A percentile compares a stretch with the other conserved stretches of the same genome.
These are phyloP conservation scores for Aspergillus felis DNA, from an alignment of 2,329 filamentous ascomycete species.

Conservation along the genomic window DNA sequence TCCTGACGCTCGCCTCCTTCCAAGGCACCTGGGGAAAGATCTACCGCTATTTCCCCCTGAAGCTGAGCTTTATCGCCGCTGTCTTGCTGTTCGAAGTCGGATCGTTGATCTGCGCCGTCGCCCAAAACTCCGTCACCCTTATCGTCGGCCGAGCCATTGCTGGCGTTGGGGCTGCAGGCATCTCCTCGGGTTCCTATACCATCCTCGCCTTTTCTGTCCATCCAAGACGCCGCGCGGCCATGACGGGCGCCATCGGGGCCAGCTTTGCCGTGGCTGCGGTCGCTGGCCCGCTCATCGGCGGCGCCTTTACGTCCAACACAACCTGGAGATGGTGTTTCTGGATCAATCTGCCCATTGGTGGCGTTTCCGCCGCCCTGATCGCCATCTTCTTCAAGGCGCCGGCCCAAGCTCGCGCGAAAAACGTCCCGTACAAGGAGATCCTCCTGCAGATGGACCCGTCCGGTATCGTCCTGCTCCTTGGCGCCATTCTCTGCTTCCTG, in stretches of 20 bases:
- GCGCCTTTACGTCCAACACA: constrained; percentile 43
- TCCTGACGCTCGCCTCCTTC: constrained; percentile 31
- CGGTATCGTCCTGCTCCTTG: constrained; percentile 41
- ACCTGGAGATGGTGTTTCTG: constrained; percentile 46
- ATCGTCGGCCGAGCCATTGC: constrained; percentile 40
- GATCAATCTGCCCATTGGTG: constrained; percentile 25
- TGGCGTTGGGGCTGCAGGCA: constrained; percentile 34
- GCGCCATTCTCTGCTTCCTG: constrained; percentile 38
- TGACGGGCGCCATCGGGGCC: constrained; percentile 46
- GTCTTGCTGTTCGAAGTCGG: constrained; percentile 44
- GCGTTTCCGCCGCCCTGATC: constrained; percentile 17
- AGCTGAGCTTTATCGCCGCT: constrained; percentile 30
- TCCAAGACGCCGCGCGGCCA: neutral
- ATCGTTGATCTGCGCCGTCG: constrained; percentile 38
- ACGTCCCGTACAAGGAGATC: constrained; percentile 25
- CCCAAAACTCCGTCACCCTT: constrained; percentile 29
- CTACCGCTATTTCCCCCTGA: constrained; percentile 30
- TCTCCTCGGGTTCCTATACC: constrained; percentile 25
- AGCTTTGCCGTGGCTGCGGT: constrained; percentile 49
- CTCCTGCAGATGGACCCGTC: constrained; percentile 44
- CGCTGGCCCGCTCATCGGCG: constrained; percentile 46
- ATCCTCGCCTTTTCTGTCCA: constrained; percentile 21
- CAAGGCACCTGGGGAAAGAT: constrained; percentile 31
- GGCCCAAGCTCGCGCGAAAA: neutral
- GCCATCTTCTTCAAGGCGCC: constrained; percentile 26